These are phyloP conservation scores for Onygena corvina DNA, from an alignment of 2,329 filamentous ascomycete genomes.

Conservation along the genomic window DNA sequence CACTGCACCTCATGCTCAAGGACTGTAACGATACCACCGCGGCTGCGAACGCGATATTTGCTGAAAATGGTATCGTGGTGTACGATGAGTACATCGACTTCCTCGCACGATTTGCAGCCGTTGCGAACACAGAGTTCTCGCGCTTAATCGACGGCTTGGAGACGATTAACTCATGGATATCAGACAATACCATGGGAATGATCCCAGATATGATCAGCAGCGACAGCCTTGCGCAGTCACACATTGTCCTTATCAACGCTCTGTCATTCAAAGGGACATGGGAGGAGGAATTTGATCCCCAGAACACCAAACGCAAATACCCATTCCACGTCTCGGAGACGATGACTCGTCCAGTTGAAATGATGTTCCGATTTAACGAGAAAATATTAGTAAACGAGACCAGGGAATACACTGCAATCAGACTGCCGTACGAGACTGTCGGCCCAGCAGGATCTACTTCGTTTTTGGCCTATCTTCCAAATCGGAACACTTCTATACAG, in stretches of 20 bases:
- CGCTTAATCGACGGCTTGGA: neutral
- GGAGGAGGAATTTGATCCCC: neutral
- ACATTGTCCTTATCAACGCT: conserved; percentile 1
- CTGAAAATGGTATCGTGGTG: neutral
- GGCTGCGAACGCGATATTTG: conserved; percentile 1
- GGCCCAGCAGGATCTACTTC: neutral
- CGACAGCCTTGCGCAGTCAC: neutral
- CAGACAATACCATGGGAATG: conserved; percentile 1
- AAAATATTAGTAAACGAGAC: neutral
- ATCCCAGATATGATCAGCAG: neutral
- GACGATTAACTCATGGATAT: conserved; percentile 1
- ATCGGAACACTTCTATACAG: neutral
- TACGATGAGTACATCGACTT: neutral
- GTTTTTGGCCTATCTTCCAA: conserved; percentile 3
- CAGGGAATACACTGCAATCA: neutral
- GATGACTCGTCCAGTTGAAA: neutral
- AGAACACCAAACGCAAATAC: neutral
- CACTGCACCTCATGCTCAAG: neutral
- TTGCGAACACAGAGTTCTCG: neutral
- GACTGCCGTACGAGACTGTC: neutral
- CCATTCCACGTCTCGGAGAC: neutral
- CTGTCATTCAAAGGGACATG: conserved; percentile 6
- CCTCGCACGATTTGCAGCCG: neutral
- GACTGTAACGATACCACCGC: neutral
- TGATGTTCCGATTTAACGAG: conserved; percentile 3